A percentile compares a stretch with the other conserved stretches of the same genome.
Conservation (phyloP, 2,329 filamentous ascomycete species). For the Fusarium sp. region DNA sequence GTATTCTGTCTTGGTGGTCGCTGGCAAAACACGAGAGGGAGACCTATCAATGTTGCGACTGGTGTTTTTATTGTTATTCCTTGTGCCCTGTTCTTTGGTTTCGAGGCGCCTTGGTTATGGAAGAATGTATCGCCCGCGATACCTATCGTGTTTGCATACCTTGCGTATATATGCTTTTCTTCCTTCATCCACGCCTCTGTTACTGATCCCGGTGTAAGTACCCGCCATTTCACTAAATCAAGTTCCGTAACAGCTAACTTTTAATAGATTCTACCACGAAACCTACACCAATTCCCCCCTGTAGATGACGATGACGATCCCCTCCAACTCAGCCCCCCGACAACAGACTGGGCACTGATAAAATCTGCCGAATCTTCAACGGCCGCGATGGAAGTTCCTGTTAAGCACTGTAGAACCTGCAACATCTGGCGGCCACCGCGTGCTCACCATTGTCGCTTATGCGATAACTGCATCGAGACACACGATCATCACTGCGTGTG, state of each 20-base stretch:
- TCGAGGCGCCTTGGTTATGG: slow-evolving; percentile 89
- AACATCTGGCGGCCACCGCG: slow-evolving; percentile 97
- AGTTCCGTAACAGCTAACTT: slow-evolving; percentile 25
- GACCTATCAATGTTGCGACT: slow-evolving; percentile 90
- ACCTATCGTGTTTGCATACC: slow-evolving; percentile 88
- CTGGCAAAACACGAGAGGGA: slow-evolving; percentile 87
- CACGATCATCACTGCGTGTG: slow-evolving; percentile 99
- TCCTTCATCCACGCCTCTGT: slow-evolving; percentile 94
- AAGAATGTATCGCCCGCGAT: slow-evolving; percentile 87
- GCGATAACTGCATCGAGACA: slow-evolving; percentile 97
- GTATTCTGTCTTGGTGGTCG: slow-evolving; percentile 89
- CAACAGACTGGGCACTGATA: slow-evolving; percentile 94
- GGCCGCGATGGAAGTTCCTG: slow-evolving; percentile 96
- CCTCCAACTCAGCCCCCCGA: slow-evolving; percentile 82
- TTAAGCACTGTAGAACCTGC: slow-evolving; percentile 98
- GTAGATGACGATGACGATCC: slow-evolving; percentile 82
- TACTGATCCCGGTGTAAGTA: slow-evolving; percentile 90
- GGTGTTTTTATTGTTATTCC: slow-evolving; percentile 84
- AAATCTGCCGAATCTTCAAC: slow-evolving; percentile 80
- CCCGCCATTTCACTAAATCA: background rate
- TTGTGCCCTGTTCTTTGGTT: slow-evolving; percentile 84
- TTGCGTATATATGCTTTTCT: slow-evolving; percentile 91
- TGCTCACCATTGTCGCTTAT: slow-evolving; percentile 95
- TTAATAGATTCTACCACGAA: slow-evolving; percentile 87
- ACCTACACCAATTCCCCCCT: slow-evolving; percentile 89